phyloP scores from a whole-genome alignment of 192 early-diverging fungal genomes.

The Kickxella alabastrina region DNA sequence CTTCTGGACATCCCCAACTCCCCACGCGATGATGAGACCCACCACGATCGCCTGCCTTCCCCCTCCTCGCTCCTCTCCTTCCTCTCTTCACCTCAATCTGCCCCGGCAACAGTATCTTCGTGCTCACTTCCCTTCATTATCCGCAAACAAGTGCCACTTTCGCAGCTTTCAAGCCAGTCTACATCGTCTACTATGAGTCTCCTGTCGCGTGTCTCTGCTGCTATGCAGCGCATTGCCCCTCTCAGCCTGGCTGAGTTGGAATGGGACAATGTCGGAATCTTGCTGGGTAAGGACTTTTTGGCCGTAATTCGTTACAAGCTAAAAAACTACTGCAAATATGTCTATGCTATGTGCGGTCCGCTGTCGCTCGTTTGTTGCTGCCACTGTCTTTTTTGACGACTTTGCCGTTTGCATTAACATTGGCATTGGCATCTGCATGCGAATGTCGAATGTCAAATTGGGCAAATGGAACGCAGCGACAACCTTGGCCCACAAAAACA shows the following conservation, averaged over 20 bases:
- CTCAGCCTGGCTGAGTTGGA: slow-evolving; percentile 70
- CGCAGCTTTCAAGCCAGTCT: slow-evolving; percentile 3
- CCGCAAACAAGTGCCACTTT: slow-evolving; percentile 26
- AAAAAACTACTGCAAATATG: too few relatives aligned
- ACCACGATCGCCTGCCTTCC: neutral
- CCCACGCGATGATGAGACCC: neutral
- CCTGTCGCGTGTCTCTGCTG: slow-evolving; percentile 42
- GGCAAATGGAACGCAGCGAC: too few relatives aligned
- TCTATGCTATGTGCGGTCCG: too few relatives aligned
- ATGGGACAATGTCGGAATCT: slow-evolving; percentile 94
- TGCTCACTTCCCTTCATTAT: slow-evolving; percentile 31
- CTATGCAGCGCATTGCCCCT: slow-evolving; percentile 84
- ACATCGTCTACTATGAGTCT: slow-evolving; percentile 21
- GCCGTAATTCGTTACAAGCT: too few relatives aligned
- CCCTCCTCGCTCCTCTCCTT: slow-evolving; percentile 8
- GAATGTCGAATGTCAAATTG: too few relatives aligned
- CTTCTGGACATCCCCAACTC: slow-evolving; percentile 9
- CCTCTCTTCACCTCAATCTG: slow-evolving; percentile 5
- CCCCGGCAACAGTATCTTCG: slow-evolving; percentile 4
- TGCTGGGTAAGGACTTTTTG: slow-evolving; percentile 50
- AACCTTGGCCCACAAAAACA: too few relatives aligned
- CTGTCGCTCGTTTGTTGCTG: too few relatives aligned
- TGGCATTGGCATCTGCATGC: too few relatives aligned
- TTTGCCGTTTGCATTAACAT: too few relatives aligned
- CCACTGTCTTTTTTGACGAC: too few relatives aligned